phyloP scores from a whole-genome alignment of 1,284 basidiomycete species.

The Irpex sp. region DNA sequence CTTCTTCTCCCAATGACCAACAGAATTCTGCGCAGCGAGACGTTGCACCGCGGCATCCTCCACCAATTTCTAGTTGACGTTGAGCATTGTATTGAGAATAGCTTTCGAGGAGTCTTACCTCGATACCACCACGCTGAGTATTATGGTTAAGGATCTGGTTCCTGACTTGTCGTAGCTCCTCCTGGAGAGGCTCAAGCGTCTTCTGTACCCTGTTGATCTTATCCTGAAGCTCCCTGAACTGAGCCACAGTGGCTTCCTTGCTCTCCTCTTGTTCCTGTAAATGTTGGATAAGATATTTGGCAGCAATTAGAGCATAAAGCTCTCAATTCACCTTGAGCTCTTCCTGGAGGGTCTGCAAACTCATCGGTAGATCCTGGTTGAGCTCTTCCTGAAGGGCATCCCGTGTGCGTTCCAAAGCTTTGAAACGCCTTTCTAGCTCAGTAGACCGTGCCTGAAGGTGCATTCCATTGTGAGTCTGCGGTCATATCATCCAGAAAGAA shows the following conservation, averaged over 20 bases:
- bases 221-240: constrained; percentile 41
- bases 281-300: neutral
- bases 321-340: constrained; percentile 27
- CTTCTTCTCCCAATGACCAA: constrained; percentile 44
- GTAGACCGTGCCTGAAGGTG: neutral
- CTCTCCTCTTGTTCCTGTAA: constrained; percentile 50
- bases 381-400: constrained; percentile 50
- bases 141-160: constrained; percentile 44
- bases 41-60: constrained; percentile 41
- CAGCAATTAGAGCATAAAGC: too few species aligned
- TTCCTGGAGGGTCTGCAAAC: constrained; percentile 60
- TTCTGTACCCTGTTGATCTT: constrained; percentile 39
- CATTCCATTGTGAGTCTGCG: neutral
- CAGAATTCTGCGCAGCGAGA: constrained; percentile 40
- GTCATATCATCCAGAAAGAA: too few species aligned
- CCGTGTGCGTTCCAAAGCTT: constrained; percentile 25
- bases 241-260: constrained; percentile 40
- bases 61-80: constrained; percentile 29
- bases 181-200: constrained; percentile 34
- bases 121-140: constrained; percentile 28
- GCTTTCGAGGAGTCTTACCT: constrained; percentile 29
- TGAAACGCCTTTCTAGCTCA: neutral
- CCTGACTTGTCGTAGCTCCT: constrained; percentile 41
- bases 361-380: constrained; percentile 70
- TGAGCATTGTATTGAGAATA: neutral